Evolutionary conservation across 2,329 filamentous ascomycete species (phyloP).

Genomic region (Penicillium sp.): DNA sequence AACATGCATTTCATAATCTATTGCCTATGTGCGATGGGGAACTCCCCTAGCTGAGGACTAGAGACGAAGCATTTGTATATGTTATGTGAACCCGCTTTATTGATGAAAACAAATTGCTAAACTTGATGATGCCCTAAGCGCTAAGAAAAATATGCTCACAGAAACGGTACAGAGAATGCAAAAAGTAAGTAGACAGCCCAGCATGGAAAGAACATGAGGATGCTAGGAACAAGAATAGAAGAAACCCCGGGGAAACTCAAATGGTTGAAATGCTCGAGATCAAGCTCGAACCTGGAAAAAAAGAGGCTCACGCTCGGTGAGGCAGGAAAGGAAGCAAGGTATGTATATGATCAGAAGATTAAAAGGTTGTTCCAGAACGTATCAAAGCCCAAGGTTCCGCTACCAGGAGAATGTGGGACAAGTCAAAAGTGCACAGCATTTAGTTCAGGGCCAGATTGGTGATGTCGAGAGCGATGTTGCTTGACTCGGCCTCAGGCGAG

Average conservation of each 20-base stretch:
- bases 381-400: constrained; percentile 1
- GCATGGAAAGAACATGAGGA: constrained; percentile 2
- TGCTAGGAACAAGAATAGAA: not conserved
- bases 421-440: constrained; percentile 2
- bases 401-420: not conserved
- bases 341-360: constrained; percentile 21
- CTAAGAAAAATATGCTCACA: constrained; percentile 12
- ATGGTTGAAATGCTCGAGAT: not conserved
- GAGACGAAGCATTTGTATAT: too few species aligned
- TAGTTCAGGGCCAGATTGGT: constrained; percentile 27
- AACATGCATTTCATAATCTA: too few species aligned
- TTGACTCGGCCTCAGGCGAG: constrained; percentile 14
- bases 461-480: constrained; percentile 29
- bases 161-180: constrained; percentile 12
- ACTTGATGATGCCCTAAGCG: constrained; percentile 11
- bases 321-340: constrained; percentile 7
- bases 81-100: constrained; percentile 2
- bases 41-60: not conserved
- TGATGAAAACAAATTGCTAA: constrained; percentile 12
- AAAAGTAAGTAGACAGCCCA: constrained; percentile 2
- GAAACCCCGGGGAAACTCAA: not conserved
- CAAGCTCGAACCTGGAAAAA: not conserved
- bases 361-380: constrained; percentile 9
- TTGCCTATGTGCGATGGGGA: not conserved
- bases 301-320: not conserved